Base-by-base conservation (phyloP, 441 rosid genomes). In the Croton setiger region DNA sequence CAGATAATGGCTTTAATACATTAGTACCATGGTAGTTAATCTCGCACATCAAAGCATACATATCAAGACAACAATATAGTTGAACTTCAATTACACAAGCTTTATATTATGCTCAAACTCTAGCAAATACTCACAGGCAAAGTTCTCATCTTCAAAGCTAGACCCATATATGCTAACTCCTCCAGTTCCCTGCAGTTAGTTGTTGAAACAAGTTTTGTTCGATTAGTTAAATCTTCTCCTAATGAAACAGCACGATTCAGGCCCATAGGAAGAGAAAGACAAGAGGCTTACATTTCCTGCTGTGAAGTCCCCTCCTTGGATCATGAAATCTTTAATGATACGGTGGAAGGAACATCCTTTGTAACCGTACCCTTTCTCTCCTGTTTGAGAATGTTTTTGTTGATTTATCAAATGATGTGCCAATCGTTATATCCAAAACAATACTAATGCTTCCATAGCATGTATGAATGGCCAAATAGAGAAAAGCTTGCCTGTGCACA, bases 271-370 rank as follows among this genome's bases (percentile, higher is more conserved):
- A 3, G 52, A 66, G 69, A 75, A 51, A 64, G 66, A 68, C 60
- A 70, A 7, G 13, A 10, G 59, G 72, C 96, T 68, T 76, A 95
- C 99, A 81, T 95, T 83, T 70, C 91, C 99, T 78, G 87, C 84
- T 44, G 87, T 91, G 67, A 95, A 95, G 72, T 95, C 98, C 11
- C 99, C 99, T 66, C 99, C 99, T 72, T 94, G 99, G 77, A 94
- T 92, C 99, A 94, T 90, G 84, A 94, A 94, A 83, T 91, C 98
- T 76, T 79, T 88, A 70, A 95, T 95, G 48, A 95, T 90, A 59
- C 99, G 98, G 74, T 95, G 99, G 73, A 95, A 86, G 0, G 86
- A 64, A 5, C 86, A 90, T 72, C 88, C 89, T 72, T 92, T 95
- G 79, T 81, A 95, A 6, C 99, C 99, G 76, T 83, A 95, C 20